A percentile compares a stretch with the other conserved stretches of the same genome.
Evolutionary conservation across 305 asterid species (phyloP).

Genomic region (Petunia hybrid): DNA sequence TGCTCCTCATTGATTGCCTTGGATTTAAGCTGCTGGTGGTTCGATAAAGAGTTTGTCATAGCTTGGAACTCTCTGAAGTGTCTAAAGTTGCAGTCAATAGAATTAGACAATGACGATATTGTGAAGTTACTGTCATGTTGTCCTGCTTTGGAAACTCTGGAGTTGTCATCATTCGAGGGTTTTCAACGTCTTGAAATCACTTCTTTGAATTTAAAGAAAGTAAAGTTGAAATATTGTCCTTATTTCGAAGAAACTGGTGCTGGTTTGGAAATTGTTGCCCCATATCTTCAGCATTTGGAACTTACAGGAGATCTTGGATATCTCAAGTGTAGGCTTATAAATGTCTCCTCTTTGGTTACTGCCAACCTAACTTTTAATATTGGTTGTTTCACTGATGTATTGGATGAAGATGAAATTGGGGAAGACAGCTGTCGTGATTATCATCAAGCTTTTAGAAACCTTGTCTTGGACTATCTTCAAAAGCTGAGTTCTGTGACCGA

Average conservation of each 20-base stretch:
- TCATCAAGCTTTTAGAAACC: background rate
- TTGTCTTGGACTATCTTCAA: background rate
- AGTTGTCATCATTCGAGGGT: background rate
- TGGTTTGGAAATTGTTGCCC: too few species aligned
- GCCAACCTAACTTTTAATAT: background rate
- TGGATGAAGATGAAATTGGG: too few species aligned
- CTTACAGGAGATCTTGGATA: background rate
- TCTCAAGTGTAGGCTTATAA: background rate
- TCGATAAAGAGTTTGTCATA: background rate
- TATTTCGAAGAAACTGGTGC: too few species aligned
- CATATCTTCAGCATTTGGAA: conserved; percentile 14
- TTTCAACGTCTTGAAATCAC: background rate
- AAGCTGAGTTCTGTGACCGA: background rate
- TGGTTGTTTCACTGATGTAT: background rate
- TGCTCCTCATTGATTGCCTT: background rate
- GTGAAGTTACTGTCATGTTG: background rate
- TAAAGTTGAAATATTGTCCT: background rate
- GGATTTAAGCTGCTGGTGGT: background rate
- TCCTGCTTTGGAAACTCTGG: background rate
- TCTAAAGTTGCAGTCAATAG: background rate
- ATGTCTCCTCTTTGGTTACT: conserved; percentile 15
- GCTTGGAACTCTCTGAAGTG: background rate
- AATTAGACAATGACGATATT: background rate
- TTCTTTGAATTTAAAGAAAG: background rate
- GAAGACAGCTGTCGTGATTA: background rate